A percentile compares a stretch with the other conserved stretches of the same genome.
Evolutionary conservation across 345 rosid species (phyloP).

Genomic region (Pistacia atlantica): DNA sequence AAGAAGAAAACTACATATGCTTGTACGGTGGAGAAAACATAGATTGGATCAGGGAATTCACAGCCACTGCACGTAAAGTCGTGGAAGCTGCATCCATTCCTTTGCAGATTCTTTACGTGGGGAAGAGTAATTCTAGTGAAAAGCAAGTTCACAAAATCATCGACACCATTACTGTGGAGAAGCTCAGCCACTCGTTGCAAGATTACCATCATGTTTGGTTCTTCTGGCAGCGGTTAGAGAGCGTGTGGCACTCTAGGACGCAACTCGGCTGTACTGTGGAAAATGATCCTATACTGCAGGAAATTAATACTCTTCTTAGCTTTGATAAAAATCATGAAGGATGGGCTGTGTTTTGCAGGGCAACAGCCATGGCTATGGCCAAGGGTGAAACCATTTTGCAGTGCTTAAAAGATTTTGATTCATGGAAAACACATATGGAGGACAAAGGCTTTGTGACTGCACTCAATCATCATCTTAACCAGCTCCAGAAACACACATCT

Average conservation of each 20-base stretch:
- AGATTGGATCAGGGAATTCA: conserved; percentile 41
- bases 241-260: conserved; percentile 39
- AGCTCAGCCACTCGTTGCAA: conserved; percentile 24
- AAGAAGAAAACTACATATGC: conserved; percentile 30
- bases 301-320: conserved; percentile 38
- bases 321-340: conserved; percentile 34
- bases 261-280: conserved; percentile 19
- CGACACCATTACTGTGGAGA: neutral
- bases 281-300: conserved; percentile 37
- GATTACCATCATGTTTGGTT: conserved; percentile 21
- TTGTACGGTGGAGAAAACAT: conserved; percentile 44
- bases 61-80: conserved; percentile 5
- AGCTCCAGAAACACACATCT: no score
- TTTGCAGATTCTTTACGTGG: conserved; percentile 35
- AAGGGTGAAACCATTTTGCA: no score
- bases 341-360: no score
- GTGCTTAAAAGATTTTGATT: no score
- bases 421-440: no score
- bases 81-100: conserved; percentile 20
- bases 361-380: no score
- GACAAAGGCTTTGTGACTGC: no score
- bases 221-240: conserved; percentile 47
- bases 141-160: conserved; percentile 11
- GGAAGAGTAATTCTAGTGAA: conserved; percentile 31
- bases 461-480: no score